Base-by-base conservation (phyloP, 306 rosid genomes). In the Sicyos baderoa region DNA sequence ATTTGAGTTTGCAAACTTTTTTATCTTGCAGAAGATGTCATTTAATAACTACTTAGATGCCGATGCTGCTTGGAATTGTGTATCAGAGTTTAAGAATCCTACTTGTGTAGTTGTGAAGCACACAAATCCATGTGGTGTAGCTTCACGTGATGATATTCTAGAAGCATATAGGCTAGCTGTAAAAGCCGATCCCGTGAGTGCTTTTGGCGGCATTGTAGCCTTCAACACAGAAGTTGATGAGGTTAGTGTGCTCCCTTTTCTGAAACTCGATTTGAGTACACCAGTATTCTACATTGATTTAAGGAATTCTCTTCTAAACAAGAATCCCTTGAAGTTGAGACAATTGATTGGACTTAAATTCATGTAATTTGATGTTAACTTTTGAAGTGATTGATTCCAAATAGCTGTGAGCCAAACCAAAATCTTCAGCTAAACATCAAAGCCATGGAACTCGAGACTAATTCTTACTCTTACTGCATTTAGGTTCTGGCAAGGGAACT, bases 1-100 rank as follows among this genome's bases (percentile, higher is more conserved):
- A 65, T 65, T 40, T 47, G 0, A 40, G 48, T 18, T 19, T 27
- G 9, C 1, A 9, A 40, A 35, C 23, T 80, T 52, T 52, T 12
- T 29, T 55, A 62, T 25, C 44, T 37, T 81, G 86, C 92, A 92
- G 98, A 90, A 86, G 69, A 92, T 92, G 98, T 89, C 96, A 14
- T 89, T 83, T 64, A 93, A 89, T 82, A 93, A 93, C 84, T 86
- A 89, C 73, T 82, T 89, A 83, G 98, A 93, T 65, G 94, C 94
- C 37, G 98, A 93, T 84, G 98, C 93, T 29, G 98, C 95, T 68
- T 93, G 98, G 95, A 93, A 93, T 77, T 89, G 96, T 76, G 96
- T 88, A 47, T 82, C 93, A 25, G 95, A 88, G 85, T 93, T 89
- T 68, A 78, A 35, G 64, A 75, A 81, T 71, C 95, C 95, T 68